Conservation (phyloP, 2,329 filamentous ascomycete species). For the Alternaria metachromatica region DNA sequence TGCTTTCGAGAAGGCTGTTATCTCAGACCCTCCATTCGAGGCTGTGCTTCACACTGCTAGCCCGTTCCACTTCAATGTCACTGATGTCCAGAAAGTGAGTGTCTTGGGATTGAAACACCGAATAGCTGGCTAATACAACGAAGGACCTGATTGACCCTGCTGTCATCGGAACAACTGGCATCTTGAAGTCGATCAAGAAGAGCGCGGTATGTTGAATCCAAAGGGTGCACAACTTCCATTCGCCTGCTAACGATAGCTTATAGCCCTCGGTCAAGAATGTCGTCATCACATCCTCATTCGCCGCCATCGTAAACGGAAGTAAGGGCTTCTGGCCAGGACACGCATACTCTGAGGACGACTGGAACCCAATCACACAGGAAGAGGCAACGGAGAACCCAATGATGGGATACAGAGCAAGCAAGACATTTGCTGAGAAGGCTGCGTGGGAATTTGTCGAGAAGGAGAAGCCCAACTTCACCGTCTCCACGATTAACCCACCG, state of each 20-base stretch:
- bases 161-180: slow-evolving; percentile 68
- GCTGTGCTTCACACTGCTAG: slow-evolving; percentile 61
- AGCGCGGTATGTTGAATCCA: background rate
- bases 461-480: slow-evolving; percentile 58
- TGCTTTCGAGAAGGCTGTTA: slow-evolving; percentile 69
- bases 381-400: slow-evolving; percentile 54
- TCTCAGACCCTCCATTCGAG: slow-evolving; percentile 70
- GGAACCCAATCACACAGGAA: slow-evolving; percentile 63
- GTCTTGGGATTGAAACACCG: background rate
- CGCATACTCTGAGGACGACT: slow-evolving; percentile 62
- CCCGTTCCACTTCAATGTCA: slow-evolving; percentile 77
- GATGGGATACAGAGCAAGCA: slow-evolving; percentile 61
- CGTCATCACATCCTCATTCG: slow-evolving; percentile 73
- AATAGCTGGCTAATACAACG: slow-evolving; percentile 1
- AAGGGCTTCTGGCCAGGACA: slow-evolving; percentile 59
- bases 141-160: slow-evolving; percentile 64
- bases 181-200: slow-evolving; percentile 63
- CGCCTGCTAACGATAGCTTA: background rate
- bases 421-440: slow-evolving; percentile 66
- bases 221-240: background rate
- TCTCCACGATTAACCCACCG: slow-evolving; percentile 59
- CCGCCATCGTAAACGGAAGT: slow-evolving; percentile 65
- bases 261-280: slow-evolving; percentile 72
- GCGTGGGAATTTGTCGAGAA: slow-evolving; percentile 61
- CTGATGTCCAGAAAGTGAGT: slow-evolving; percentile 69